Evolutionary conservation across 306 rosid genomes (phyloP).

Genomic region (Cyclanthera cordifolia): DNA sequence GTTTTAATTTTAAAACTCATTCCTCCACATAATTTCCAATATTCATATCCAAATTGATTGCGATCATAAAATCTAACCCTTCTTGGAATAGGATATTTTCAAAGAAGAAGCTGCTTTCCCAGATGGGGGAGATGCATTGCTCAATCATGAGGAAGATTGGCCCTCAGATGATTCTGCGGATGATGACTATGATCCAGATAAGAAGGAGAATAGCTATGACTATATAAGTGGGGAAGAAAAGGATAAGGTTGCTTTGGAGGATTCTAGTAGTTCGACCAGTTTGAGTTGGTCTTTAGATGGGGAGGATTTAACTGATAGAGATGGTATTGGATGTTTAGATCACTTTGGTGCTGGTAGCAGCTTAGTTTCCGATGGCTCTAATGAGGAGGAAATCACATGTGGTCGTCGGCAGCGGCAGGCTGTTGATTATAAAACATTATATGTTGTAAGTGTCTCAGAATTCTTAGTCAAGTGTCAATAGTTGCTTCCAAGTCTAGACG

Average conservation of each 20-base stretch:
- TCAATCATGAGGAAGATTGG: conserved; percentile 66
- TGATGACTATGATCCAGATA: conserved; percentile 75
- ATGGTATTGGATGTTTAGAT: conserved; percentile 24
- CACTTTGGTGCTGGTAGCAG: conserved; percentile 28
- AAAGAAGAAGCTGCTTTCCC: conserved; percentile 78
- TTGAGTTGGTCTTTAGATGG: conserved; percentile 37
- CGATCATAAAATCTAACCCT: conserved; percentile 5
- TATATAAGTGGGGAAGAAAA: conserved; percentile 30
- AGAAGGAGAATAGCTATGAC: conserved; percentile 37
- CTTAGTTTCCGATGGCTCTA: conserved; percentile 54
- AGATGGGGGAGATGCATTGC: conserved; percentile 34
- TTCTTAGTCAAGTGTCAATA: background rate
- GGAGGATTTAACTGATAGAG: conserved; percentile 25
- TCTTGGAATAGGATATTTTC: conserved; percentile 51
- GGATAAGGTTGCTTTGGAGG: conserved; percentile 31
- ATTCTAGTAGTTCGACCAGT: conserved; percentile 35
- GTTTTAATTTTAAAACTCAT: background rate
- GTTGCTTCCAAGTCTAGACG: background rate
- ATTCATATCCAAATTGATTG: background rate
- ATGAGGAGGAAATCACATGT: conserved; percentile 34
- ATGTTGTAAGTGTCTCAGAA: conserved; percentile 44
- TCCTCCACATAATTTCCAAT: background rate
- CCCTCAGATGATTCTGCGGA: conserved; percentile 93
- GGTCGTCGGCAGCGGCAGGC: conserved; percentile 61
- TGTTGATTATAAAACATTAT: conserved; percentile 66